Conservation (phyloP, 176 grass and related monocot genomes). For the Bothriochloa decipiens region DNA sequence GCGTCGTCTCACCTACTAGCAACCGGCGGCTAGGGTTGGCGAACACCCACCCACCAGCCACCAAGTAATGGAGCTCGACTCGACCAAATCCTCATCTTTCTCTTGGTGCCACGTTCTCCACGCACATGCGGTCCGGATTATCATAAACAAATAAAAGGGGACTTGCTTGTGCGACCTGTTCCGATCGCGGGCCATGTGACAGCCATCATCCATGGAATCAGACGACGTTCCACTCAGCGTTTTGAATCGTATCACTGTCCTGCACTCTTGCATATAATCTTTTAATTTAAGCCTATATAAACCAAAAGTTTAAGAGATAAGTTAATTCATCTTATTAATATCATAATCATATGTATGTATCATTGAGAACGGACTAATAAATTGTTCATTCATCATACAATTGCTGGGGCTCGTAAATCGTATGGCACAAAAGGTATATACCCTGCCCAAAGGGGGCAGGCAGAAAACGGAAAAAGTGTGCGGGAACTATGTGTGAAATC, state of each 20-base stretch:
- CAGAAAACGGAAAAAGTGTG: conserved; percentile 27
- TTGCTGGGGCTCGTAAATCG: background rate
- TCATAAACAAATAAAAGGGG: background rate
- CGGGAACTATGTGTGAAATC: conserved; percentile 34
- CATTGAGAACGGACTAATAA: background rate
- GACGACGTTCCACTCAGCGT: background rate
- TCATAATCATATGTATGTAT: background rate
- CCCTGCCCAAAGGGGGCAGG: conserved; percentile 15
- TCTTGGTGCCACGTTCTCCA: background rate
- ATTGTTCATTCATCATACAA: conserved; percentile 34
- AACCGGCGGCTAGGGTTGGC: too few species aligned
- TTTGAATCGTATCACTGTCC: background rate
- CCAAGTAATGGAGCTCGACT: too few species aligned
- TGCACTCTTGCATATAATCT: background rate
- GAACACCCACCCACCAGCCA: too few species aligned
- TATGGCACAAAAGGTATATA: conserved; percentile 44
- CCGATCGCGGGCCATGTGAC: background rate
- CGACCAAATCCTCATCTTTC: background rate
- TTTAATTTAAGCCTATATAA: background rate
- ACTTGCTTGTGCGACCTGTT: background rate
- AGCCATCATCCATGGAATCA: background rate
- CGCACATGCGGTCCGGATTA: too few species aligned
- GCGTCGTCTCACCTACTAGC: too few species aligned
- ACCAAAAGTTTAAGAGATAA: background rate
- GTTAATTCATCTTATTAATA: conserved; percentile 15